Percentiles rank a stretch among this genome's conserved stretches.
These are phyloP conservation scores for Ceratobasidium sp. DNA, from an alignment of 1,284 basidiomycete genomes.

Conservation along the genomic window DNA sequence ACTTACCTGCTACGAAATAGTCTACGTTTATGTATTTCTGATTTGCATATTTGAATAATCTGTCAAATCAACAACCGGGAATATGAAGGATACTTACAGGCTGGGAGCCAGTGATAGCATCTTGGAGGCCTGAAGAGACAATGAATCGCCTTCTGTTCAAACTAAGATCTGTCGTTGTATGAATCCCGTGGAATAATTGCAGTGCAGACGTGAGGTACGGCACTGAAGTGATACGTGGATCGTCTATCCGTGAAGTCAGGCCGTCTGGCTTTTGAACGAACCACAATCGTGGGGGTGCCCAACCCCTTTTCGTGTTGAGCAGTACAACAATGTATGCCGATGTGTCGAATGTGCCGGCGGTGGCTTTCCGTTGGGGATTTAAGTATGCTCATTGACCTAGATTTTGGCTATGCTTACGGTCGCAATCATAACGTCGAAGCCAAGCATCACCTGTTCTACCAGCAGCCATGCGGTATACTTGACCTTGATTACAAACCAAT, in stretches of 20 bases:
- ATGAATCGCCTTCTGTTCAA: constrained; percentile 1
- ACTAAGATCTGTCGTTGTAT: background rate
- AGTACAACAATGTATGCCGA: too few relatives aligned
- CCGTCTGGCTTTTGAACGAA: too few relatives aligned
- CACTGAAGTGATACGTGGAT: background rate
- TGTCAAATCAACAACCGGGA: background rate
- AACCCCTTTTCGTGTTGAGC: too few relatives aligned
- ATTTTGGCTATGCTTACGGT: too few relatives aligned
- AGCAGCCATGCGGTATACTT: too few relatives aligned
- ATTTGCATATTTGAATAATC: background rate
- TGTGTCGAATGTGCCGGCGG: too few relatives aligned
- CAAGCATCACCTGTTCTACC: too few relatives aligned
- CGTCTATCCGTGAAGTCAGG: background rate
- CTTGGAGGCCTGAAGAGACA: background rate
- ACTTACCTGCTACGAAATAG: background rate
- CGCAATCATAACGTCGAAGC: too few relatives aligned
- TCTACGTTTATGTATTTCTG: background rate
- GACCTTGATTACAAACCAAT: too few relatives aligned
- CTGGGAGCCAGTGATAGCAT: constrained; percentile 9
- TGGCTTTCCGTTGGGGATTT: too few relatives aligned
- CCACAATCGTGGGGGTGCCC: too few relatives aligned
- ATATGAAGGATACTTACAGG: background rate
- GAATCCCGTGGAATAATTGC: background rate
- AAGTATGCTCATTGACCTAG: too few relatives aligned
- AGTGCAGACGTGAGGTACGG: constrained; percentile 9